Conservation (phyloP, 1,284 basidiomycete species). For the Coniferiporia sulphurascens region DNA sequence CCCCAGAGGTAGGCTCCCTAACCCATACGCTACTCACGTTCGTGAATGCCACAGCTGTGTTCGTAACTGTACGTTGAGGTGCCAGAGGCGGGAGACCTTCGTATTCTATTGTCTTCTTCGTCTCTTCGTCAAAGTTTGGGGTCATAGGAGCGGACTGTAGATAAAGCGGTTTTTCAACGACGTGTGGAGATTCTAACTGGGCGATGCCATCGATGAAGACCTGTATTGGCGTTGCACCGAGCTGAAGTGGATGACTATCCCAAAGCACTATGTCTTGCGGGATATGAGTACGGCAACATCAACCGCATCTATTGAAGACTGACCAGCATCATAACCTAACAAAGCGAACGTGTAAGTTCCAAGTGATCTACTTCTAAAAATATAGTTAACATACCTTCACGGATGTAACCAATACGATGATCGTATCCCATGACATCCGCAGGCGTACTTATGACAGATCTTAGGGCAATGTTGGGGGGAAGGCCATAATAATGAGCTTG, state of each 20-base stretch:
- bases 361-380: background rate
- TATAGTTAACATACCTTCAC: constrained; percentile 30
- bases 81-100: constrained; percentile 25
- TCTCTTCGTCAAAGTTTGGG: constrained; percentile 23
- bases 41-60: constrained; percentile 49
- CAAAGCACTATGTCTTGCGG: constrained; percentile 51
- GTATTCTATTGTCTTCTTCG: constrained; percentile 23
- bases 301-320: constrained; percentile 6
- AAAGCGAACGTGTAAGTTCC: too few relatives aligned
- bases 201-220: constrained; percentile 23
- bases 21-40: constrained; percentile 50
- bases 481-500: constrained; percentile 43
- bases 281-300: background rate
- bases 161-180: constrained; percentile 18
- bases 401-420: constrained; percentile 48
- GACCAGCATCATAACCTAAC: constrained; percentile 34
- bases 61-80: constrained; percentile 4
- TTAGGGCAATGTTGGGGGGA: constrained; percentile 27
- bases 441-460: constrained; percentile 43
- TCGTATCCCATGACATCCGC: constrained; percentile 44
- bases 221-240: constrained; percentile 37
- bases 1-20: constrained; percentile 24
- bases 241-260: constrained; percentile 45
- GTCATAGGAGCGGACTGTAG: constrained; percentile 21
- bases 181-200: constrained; percentile 16